A percentile compares a stretch with the other conserved stretches of the same genome.
phyloP scores from a whole-genome alignment of 108 stramenopile genomes.

The Skeletonema tropicum region DNA sequence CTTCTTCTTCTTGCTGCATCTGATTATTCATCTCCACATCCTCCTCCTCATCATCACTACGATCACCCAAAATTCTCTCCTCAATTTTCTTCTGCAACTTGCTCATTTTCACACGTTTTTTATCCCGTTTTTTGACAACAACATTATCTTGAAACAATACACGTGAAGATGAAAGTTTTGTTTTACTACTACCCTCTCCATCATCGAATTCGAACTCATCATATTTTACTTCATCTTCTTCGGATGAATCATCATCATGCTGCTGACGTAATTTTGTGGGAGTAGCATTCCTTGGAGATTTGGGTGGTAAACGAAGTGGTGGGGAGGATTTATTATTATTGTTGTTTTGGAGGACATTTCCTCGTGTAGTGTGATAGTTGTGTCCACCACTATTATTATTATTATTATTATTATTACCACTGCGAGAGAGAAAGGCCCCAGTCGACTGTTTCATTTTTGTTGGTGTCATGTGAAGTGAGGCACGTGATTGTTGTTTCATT shows the following conservation, averaged over 20 bases:
- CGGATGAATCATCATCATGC: neutral
- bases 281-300: slow-evolving; percentile 33
- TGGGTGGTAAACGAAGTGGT: neutral
- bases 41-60: neutral
- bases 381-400: neutral
- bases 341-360: neutral
- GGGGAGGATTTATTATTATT: neutral
- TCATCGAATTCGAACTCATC: no score
- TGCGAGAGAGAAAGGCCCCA: neutral
- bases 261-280: slow-evolving; percentile 21
- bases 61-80: neutral
- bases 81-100: neutral
- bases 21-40: slow-evolving; percentile 3
- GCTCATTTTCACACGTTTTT: neutral
- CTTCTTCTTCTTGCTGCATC: neutral
- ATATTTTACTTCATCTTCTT: neutral
- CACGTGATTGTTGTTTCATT: neutral
- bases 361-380: neutral
- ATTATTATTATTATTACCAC: neutral
- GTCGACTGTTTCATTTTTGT: neutral
- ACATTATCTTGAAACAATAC: slow-evolving; percentile 2
- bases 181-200: neutral
- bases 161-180: neutral
- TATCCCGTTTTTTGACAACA: slow-evolving; percentile 2
- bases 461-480: neutral